Evolutionary conservation across 1,284 basidiomycete species (phyloP).

Genomic region (Vanrija sp.): DNA sequence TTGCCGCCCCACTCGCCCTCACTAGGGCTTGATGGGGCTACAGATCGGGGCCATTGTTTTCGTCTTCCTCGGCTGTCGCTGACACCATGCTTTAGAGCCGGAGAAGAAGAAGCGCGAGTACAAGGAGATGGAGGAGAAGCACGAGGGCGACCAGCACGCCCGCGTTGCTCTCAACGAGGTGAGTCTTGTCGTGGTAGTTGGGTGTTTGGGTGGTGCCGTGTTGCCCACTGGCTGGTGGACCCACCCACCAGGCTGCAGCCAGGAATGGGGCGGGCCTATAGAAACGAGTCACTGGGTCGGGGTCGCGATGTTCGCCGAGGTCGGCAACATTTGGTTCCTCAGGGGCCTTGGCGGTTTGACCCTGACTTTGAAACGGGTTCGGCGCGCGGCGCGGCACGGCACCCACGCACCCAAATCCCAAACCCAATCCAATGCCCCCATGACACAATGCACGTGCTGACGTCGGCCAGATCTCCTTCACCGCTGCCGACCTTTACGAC

Average conservation of each 20-base stretch:
- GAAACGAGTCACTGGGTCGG: no score
- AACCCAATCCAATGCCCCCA: neutral
- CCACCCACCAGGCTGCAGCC: no score
- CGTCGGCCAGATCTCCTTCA: slow-evolving; percentile 43
- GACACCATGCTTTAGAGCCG: slow-evolving; percentile 31
- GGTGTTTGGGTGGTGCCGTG: no score
- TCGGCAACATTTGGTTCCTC: no score
- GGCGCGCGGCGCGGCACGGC: neutral
- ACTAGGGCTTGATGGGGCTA: neutral
- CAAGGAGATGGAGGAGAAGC: slow-evolving; percentile 81
- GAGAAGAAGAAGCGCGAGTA: slow-evolving; percentile 79
- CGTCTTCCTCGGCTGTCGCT: neutral
- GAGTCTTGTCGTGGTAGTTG: slow-evolving; percentile 37
- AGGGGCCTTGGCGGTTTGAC: no score
- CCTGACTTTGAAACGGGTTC: no score
- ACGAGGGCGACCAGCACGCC: slow-evolving; percentile 54
- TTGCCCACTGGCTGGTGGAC: no score
- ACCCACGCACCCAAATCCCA: neutral
- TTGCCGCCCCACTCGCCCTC: neutral
- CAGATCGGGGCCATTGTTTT: neutral
- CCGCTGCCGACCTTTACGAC: slow-evolving; percentile 70
- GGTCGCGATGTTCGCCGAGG: no score
- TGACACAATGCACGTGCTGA: slow-evolving; percentile 1
- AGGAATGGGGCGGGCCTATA: no score
- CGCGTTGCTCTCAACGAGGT: slow-evolving; percentile 81